A percentile compares a stretch with the other conserved stretches of the same genome.
These are phyloP conservation scores for Mycena epipterygia DNA, from an alignment of 768 basidiomycete genomes.

Conservation along the genomic window DNA sequence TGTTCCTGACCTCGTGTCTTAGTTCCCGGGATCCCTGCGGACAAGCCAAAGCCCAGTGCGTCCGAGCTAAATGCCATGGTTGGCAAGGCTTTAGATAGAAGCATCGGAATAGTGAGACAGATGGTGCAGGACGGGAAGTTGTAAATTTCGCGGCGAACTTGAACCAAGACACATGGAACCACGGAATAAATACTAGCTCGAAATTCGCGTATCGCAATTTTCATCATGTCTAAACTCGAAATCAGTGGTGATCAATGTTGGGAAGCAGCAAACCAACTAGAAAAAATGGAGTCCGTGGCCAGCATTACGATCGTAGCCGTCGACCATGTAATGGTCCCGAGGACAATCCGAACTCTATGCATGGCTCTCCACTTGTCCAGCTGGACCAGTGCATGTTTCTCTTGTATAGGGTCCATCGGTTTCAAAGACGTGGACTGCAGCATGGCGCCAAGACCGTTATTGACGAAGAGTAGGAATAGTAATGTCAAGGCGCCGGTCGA, in stretches of 20 bases:
- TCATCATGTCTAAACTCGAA: no score
- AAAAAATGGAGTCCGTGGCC: slow-evolving; percentile 8
- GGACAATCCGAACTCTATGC: slow-evolving; percentile 2
- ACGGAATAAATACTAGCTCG: no score
- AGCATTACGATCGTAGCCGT: slow-evolving; percentile 4
- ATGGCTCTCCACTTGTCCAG: slow-evolving; percentile 16
- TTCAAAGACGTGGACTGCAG: background rate
- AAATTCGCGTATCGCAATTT: no score
- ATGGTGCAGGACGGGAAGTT: slow-evolving; percentile 30
- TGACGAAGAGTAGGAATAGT: slow-evolving; percentile 2
- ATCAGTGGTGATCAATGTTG: no score
- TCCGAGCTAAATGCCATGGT: slow-evolving; percentile 24
- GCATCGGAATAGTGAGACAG: slow-evolving; percentile 25
- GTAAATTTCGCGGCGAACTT: no score
- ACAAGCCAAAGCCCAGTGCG: slow-evolving; percentile 23
- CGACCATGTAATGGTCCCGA: background rate
- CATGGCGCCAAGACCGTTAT: background rate
- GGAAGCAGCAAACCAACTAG: no score
- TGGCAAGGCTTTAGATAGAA: slow-evolving; percentile 19
- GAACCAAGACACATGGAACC: no score
- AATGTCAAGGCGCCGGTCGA: background rate
- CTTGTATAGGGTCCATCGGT: slow-evolving; percentile 7
- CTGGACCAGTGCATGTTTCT: background rate
- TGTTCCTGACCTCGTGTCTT: background rate
- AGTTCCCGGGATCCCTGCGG: slow-evolving; percentile 27